Evolutionary conservation across 495 filamentous ascomycete species (phyloP).

Genomic region (Trichoderma gamsii): DNA sequence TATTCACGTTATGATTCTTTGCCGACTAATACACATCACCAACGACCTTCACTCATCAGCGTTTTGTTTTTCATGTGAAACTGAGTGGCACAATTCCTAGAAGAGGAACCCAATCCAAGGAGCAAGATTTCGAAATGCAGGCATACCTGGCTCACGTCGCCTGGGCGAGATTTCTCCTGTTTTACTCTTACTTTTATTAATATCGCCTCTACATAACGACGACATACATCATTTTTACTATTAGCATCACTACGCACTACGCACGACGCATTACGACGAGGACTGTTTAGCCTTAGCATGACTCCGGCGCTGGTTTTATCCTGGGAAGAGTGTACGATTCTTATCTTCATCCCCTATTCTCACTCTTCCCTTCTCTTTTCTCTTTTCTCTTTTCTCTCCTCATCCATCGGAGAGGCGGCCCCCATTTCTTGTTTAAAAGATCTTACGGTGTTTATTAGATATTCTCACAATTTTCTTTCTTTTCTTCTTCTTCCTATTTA

Average conservation of each 20-base stretch:
- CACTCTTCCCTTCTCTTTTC: not conserved
- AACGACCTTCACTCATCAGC: no score
- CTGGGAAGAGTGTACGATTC: not conserved
- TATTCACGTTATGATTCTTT: not conserved
- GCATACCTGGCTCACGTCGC: not conserved
- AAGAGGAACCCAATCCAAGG: not conserved
- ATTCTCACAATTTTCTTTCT: not conserved
- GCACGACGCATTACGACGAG: conserved; percentile 7
- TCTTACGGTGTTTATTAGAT: not conserved
- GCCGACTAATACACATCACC: not conserved
- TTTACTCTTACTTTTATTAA: not conserved
- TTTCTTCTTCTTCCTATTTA: not conserved
- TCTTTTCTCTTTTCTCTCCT: not conserved
- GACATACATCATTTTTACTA: conserved; percentile 6
- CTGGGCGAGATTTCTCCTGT: not conserved
- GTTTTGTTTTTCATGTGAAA: no score
- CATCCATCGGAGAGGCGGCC: not conserved
- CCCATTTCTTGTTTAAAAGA: no score
- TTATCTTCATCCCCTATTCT: not conserved
- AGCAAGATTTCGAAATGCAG: not conserved
- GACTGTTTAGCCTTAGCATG: conserved; percentile 6
- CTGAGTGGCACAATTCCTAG: no score
- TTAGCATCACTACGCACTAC: conserved; percentile 7
- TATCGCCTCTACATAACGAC: not conserved
- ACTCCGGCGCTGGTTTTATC: conserved; percentile 12